Conservation (phyloP, 371 early-diverging fungal genomes). For the Coemansia sp. region DNA sequence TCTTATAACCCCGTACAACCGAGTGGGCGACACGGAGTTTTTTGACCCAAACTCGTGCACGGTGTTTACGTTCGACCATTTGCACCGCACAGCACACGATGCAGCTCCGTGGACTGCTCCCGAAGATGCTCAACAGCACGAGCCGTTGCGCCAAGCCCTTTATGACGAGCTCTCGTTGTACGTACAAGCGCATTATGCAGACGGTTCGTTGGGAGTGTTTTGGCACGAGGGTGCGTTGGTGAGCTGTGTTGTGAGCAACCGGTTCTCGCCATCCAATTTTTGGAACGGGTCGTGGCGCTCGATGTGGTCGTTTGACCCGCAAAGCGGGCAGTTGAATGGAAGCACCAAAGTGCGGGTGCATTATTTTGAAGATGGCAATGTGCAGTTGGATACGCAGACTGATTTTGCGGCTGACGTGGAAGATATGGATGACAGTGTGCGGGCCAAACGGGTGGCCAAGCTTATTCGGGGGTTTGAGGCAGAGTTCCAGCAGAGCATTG, state of each 20-base stretch:
- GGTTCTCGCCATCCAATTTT: constrained; percentile 86
- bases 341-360: constrained; percentile 77
- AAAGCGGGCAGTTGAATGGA: constrained; percentile 66
- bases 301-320: constrained; percentile 67
- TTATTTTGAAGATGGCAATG: constrained; percentile 98
- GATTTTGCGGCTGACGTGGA: constrained; percentile 55
- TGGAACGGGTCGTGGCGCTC: constrained; percentile 96
- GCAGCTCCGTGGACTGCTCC: constrained; percentile 45
- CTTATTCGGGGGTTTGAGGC: constrained; percentile 71
- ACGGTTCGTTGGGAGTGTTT: constrained; percentile 71
- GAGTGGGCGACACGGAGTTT: constrained; percentile 62
- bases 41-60: constrained; percentile 71
- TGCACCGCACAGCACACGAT: constrained; percentile 68
- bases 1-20: constrained; percentile 72
- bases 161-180: constrained; percentile 66
- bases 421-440: constrained; percentile 29
- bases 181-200: constrained; percentile 73
- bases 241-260: constrained; percentile 79
- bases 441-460: constrained; percentile 60
- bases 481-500: constrained; percentile 78
- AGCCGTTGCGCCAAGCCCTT: constrained; percentile 56
- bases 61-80: constrained; percentile 70
- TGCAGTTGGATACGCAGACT: constrained; percentile 83
- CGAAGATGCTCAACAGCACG: constrained; percentile 48
- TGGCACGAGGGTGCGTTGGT: constrained; percentile 55